Evolutionary conservation across 352 stramenopile genomes (phyloP).

Genomic region (Globisporangium alternatum): DNA sequence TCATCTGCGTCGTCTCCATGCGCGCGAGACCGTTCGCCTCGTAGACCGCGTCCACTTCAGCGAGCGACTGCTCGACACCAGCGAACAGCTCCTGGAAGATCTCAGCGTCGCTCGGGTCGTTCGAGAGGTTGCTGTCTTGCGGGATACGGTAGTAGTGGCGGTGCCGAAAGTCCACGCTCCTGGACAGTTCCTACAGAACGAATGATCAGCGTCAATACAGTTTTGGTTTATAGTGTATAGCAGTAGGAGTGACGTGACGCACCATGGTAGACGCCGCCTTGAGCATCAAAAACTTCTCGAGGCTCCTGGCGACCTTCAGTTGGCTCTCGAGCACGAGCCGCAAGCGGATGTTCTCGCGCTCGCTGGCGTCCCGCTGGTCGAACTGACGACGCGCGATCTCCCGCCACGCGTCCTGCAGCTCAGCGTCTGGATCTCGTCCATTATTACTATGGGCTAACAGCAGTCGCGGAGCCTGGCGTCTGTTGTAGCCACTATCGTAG

Average conservation of each 20-base stretch:
- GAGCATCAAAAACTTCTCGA: slow-evolving; percentile 21
- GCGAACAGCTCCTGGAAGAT: not conserved
- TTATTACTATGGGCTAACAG: no score
- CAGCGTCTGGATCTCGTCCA: not conserved
- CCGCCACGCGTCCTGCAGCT: not conserved
- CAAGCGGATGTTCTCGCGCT: slow-evolving; percentile 49
- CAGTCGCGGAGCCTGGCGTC: no score
- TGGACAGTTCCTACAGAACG: not conserved
- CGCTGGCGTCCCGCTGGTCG: slow-evolving; percentile 2
- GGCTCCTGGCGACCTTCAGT: slow-evolving; percentile 40
- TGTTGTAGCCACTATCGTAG: no score
- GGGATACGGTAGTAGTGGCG: not conserved
- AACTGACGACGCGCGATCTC: not conserved
- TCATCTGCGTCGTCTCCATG: not conserved
- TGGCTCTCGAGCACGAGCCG: slow-evolving; percentile 46
- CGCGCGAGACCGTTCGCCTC: not conserved
- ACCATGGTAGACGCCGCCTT: slow-evolving; percentile 2
- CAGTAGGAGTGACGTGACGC: no score
- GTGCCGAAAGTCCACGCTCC: not conserved
- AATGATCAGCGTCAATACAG: not conserved
- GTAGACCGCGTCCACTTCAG: not conserved
- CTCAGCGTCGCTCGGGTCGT: not conserved
- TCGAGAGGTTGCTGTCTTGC: not conserved
- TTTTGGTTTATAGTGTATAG: not conserved
- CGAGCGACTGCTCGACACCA: not conserved